A percentile compares a stretch with the other conserved stretches of the same genome.
Evolutionary conservation across 2,329 filamentous ascomycete genomes (phyloP).

Genomic region (Phaeosphaeriaceae sp.): DNA sequence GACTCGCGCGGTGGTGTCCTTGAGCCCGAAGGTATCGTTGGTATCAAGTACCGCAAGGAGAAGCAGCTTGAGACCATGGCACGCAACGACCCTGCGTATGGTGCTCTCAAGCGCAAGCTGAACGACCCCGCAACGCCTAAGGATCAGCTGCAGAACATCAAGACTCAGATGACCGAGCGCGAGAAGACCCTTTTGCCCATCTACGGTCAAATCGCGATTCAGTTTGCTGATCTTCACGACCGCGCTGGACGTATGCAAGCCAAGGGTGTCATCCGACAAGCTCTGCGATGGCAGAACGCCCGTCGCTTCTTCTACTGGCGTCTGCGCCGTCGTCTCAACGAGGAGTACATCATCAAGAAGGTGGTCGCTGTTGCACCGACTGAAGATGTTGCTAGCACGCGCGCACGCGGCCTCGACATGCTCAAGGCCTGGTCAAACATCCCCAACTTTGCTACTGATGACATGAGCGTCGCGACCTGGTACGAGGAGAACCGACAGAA

Average conservation of each 20-base stretch:
- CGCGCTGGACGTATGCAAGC: conserved; percentile 97
- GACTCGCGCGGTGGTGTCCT: conserved; percentile 96
- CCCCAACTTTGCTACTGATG: conserved; percentile 77
- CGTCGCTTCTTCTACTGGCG: conserved; percentile 99
- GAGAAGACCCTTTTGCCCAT: conserved; percentile 91
- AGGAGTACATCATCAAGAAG: conserved; percentile 95
- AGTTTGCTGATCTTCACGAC: conserved; percentile 97
- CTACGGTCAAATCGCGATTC: conserved; percentile 92
- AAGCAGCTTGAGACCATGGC: conserved; percentile 98
- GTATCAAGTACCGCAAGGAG: conserved; percentile 98
- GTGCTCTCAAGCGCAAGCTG: conserved; percentile 81
- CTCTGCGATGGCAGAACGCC: conserved; percentile 85
- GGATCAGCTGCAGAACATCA: conserved; percentile 80
- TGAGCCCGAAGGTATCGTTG: conserved; percentile 96
- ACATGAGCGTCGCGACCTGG: conserved; percentile 88
- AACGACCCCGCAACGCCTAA: conserved; percentile 71
- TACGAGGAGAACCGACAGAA: conserved; percentile 92
- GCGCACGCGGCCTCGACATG: conserved; percentile 73
- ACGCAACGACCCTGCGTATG: conserved; percentile 85
- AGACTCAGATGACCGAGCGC: conserved; percentile 81
- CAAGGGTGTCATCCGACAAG: conserved; percentile 89
- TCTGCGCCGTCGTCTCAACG: conserved; percentile 92
- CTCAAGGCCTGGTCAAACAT: conserved; percentile 86
- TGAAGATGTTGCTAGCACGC: conserved; percentile 50
- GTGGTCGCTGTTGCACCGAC: conserved; percentile 64